Evolutionary conservation across 1,284 basidiomycete species (phyloP), one percentile per base, ranked within the genome.

Genomic region (Paramarasmius palmivorus): DNA sequence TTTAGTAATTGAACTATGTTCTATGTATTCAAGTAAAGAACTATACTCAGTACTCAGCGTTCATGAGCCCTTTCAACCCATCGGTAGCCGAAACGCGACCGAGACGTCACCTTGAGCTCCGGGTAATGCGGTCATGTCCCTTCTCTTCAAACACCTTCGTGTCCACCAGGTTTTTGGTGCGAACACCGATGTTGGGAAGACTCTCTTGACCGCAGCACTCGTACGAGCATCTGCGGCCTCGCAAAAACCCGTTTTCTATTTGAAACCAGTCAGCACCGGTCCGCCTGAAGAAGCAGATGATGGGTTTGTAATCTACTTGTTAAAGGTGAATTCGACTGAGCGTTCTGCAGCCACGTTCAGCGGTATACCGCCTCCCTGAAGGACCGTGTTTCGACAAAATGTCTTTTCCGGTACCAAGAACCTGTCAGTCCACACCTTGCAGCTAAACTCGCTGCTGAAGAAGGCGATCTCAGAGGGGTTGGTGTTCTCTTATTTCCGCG

Each of bases 391-490:
- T 66, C 77, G 12, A 79, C 88, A 1, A 77, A 83, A 17, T 96
- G 93, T 68, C 75, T 98, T 5, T 95, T 86, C 68, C 86, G 87
- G 49, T 97, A 91, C 62, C 77, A 88, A 40, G 89, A 96, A 54
- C 95, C 96, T 0, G 90, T 98, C 50, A 95, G 92, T 60, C 96
- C 96, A 0, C 96, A 98, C 69, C 75, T 98, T 22, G 96, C 96
- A 1, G 92, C 83, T 2, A 75, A 78, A 57, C 72, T 90, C 52
- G 83, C 84, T 1, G 72, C 73, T 0, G 74, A 77, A 35, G 71
- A 73, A 66, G 53, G 63, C 63, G 50, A 56, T 57, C 61, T 60
- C 68, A 66, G 57, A 42, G 51, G 54, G 59, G 29, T 26, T 54
- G n/a, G 34, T 14, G 34, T 1, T 20, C n/a, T 3, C 32, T 50